These are phyloP conservation scores for Volvariella surrecta DNA, from an alignment of 1,284 basidiomycete species.

Conservation along the genomic window DNA sequence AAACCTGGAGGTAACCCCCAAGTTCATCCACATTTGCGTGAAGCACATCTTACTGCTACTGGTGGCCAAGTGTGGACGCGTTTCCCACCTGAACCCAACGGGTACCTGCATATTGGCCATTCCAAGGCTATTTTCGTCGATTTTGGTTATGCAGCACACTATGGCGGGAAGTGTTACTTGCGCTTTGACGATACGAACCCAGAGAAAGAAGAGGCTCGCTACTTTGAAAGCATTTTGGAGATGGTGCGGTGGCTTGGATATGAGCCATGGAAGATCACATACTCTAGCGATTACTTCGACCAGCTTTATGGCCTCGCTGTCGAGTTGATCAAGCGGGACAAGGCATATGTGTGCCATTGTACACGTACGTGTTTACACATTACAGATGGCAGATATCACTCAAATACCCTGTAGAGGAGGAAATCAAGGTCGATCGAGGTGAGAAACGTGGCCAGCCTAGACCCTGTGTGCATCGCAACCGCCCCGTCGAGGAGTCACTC, in stretches of 20 bases:
- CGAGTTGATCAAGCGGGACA: slow-evolving; percentile 86
- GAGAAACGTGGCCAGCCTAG: slow-evolving; percentile 79
- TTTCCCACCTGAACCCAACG: slow-evolving; percentile 98
- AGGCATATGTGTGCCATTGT: slow-evolving; percentile 96
- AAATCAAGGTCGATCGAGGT: slow-evolving; percentile 85
- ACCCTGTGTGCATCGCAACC: slow-evolving; percentile 81
- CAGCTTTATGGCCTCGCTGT: slow-evolving; percentile 84
- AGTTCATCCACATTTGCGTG: slow-evolving; percentile 68
- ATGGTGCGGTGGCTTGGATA: slow-evolving; percentile 96
- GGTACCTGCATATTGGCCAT: slow-evolving; percentile 93
- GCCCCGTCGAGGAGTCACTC: slow-evolving; percentile 82
- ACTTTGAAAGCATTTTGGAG: slow-evolving; percentile 96
- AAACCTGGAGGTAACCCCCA: slow-evolving; percentile 95
- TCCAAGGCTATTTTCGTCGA: slow-evolving; percentile 98
- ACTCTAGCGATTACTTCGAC: slow-evolving; percentile 97
- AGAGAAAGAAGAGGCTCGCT: slow-evolving; percentile 92
- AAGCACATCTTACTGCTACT: slow-evolving; percentile 78
- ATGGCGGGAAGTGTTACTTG: slow-evolving; percentile 88
- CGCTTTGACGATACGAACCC: slow-evolving; percentile 99
- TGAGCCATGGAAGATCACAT: slow-evolving; percentile 98
- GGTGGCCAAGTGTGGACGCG: slow-evolving; percentile 88
- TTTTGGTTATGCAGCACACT: slow-evolving; percentile 94
- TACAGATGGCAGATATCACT: slow-evolving; percentile 1
- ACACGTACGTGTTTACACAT: slow-evolving; percentile 46
- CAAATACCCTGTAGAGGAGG: slow-evolving; percentile 54